Conservation (phyloP, 176 grass and related monocot species). For the Ensete ventricosum region DNA sequence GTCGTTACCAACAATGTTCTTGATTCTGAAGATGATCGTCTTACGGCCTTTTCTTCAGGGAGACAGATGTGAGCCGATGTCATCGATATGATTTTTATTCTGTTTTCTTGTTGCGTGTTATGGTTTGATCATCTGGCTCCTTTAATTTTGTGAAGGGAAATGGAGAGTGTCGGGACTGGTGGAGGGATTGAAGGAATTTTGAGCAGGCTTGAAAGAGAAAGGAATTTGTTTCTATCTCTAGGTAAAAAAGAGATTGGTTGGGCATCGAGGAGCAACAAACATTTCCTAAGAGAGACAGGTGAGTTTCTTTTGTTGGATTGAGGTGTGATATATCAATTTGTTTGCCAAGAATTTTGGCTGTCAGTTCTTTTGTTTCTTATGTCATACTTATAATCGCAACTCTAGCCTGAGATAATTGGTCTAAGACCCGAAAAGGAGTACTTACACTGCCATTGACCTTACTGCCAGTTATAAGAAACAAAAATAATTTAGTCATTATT, state of each 20-base stretch:
- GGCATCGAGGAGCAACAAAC: too few relatives aligned
- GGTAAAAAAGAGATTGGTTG: background rate
- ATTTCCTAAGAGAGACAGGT: too few relatives aligned
- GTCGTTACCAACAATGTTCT: background rate
- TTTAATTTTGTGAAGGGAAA: constrained; percentile 18
- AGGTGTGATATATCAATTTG: too few relatives aligned
- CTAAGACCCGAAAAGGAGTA: too few relatives aligned
- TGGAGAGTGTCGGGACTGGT: constrained; percentile 16
- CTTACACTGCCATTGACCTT: too few relatives aligned
- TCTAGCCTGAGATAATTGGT: too few relatives aligned
- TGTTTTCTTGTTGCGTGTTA: background rate
- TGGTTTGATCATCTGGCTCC: background rate
- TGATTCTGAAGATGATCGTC: background rate
- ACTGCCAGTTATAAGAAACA: too few relatives aligned
- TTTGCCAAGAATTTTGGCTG: too few relatives aligned
- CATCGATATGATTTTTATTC: background rate
- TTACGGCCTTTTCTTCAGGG: constrained; percentile 25
- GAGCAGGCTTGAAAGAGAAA: constrained; percentile 35
- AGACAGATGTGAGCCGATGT: constrained; percentile 23
- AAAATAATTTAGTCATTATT: too few relatives aligned
- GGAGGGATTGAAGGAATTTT: constrained; percentile 36
- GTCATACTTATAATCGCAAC: too few relatives aligned
- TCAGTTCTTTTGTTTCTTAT: too few relatives aligned
- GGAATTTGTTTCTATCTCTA: constrained; percentile 13
- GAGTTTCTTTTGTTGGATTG: too few relatives aligned